Evolutionary conservation across 306 rosid species (phyloP).

Genomic region (Gillenia trifoliata): DNA sequence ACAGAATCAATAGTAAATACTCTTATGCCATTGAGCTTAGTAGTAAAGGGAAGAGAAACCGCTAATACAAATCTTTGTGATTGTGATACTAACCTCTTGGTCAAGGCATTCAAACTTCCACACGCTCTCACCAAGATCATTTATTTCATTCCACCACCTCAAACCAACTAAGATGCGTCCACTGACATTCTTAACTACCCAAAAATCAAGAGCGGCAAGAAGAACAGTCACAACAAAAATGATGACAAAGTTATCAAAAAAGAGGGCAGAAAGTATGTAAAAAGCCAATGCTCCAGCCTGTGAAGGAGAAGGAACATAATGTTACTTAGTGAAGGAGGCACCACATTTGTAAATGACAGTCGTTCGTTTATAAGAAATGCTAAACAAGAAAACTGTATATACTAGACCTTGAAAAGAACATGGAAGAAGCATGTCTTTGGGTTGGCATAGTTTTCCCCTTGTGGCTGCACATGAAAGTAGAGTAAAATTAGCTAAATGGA

Average conservation of each 20-base stretch:
- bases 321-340: constrained; percentile 11
- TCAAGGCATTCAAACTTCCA: constrained; percentile 99
- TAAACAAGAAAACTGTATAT: background rate
- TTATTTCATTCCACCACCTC: constrained; percentile 99
- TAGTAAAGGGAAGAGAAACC: constrained; percentile 9
- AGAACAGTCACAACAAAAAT: constrained; percentile 97
- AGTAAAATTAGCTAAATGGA: constrained; percentile 2
- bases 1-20: constrained; percentile 10
- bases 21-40: constrained; percentile 10
- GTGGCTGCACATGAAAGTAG: constrained; percentile 46
- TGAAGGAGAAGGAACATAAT: constrained; percentile 3
- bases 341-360: background rate
- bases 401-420: constrained; percentile 83
- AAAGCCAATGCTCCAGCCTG: constrained; percentile 95
- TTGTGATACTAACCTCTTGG: constrained; percentile 62
- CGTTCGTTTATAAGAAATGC: background rate
- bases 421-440: constrained; percentile 95
- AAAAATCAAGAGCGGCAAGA: constrained; percentile 93
- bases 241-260: constrained; percentile 83
- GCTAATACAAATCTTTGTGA: background rate
- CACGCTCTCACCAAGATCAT: constrained; percentile 95
- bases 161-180: constrained; percentile 94
- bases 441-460: constrained; percentile 88
- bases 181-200: constrained; percentile 99
- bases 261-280: constrained; percentile 87